Conservation (phyloP, 1,139 yeast genomes). For the Taphrina communis region DNA sequence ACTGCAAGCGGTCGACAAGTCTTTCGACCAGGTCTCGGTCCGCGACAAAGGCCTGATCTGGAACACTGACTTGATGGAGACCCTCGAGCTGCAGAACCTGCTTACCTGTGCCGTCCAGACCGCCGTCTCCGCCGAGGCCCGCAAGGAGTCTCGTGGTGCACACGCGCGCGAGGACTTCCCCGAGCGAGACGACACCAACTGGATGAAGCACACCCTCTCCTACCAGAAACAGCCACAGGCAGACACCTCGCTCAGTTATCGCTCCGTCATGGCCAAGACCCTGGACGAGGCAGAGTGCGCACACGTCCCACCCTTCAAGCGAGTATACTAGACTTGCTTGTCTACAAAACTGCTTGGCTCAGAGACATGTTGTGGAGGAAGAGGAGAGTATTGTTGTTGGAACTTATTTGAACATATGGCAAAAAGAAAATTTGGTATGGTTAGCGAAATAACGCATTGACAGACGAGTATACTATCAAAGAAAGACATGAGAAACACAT, state of each 20-base stretch:
- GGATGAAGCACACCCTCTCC: slow-evolving; percentile 98
- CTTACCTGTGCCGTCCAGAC: slow-evolving; percentile 97
- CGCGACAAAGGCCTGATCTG: slow-evolving; percentile 98
- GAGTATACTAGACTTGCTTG: slow-evolving; percentile 42
- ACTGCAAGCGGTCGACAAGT: slow-evolving; percentile 74
- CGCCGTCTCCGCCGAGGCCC: slow-evolving; percentile 89
- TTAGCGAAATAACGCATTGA: not conserved
- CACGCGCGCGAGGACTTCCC: slow-evolving; percentile 99
- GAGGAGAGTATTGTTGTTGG: not conserved
- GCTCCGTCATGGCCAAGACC: slow-evolving; percentile 81
- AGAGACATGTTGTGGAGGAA: not conserved
- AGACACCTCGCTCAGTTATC: slow-evolving; percentile 76
- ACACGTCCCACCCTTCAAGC: slow-evolving; percentile 54
- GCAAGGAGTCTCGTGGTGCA: slow-evolving; percentile 98
- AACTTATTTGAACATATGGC: slow-evolving; percentile 3
- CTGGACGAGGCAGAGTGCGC: slow-evolving; percentile 92
- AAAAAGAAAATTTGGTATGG: not conserved
- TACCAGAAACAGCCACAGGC: slow-evolving; percentile 82
- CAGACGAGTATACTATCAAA: slow-evolving; percentile 3
- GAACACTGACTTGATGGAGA: slow-evolving; percentile 96
- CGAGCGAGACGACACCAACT: slow-evolving; percentile 89
- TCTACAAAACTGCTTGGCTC: not conserved
- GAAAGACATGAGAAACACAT: not conserved
- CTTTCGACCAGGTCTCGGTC: slow-evolving; percentile 76
- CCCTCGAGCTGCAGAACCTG: slow-evolving; percentile 94